Evolutionary conservation across 768 basidiomycete species (phyloP).

Genomic region (Termitomyces sp.): DNA sequence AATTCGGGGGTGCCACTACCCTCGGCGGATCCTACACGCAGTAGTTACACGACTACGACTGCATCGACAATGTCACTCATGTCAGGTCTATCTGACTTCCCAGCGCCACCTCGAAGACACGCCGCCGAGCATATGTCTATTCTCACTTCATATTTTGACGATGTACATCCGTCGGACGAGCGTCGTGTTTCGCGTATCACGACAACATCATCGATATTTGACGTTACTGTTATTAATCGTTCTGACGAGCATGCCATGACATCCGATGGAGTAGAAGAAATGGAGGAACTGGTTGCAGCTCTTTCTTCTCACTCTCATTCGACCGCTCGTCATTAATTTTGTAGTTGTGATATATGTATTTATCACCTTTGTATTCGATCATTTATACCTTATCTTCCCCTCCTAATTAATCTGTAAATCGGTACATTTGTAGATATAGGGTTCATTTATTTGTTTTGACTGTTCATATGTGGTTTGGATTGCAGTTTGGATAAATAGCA

Average conservation of each 20-base stretch:
- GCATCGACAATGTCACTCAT: slow-evolving; percentile 58
- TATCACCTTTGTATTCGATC: background rate
- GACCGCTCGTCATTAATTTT: slow-evolving; percentile 7
- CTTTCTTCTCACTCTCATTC: slow-evolving; percentile 22
- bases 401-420: background rate
- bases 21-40: slow-evolving; percentile 31
- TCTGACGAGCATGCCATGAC: background rate
- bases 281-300: slow-evolving; percentile 22
- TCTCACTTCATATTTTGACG: slow-evolving; percentile 42
- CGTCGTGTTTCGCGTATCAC: slow-evolving; percentile 4
- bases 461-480: background rate
- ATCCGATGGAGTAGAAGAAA: slow-evolving; percentile 22
- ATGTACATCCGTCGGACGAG: slow-evolving; percentile 18
- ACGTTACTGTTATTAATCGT: background rate
- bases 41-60: slow-evolving; percentile 69
- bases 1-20: slow-evolving; percentile 30
- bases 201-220: slow-evolving; percentile 5
- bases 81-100: slow-evolving; percentile 73
- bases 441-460: background rate
- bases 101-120: slow-evolving; percentile 46
- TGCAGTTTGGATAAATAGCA: background rate
- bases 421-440: background rate
- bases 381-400: background rate
- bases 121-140: slow-evolving; percentile 34
- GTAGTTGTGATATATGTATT: background rate